Base-by-base conservation (phyloP, 2,329 filamentous ascomycete genomes). In the Ustulina deusta region DNA sequence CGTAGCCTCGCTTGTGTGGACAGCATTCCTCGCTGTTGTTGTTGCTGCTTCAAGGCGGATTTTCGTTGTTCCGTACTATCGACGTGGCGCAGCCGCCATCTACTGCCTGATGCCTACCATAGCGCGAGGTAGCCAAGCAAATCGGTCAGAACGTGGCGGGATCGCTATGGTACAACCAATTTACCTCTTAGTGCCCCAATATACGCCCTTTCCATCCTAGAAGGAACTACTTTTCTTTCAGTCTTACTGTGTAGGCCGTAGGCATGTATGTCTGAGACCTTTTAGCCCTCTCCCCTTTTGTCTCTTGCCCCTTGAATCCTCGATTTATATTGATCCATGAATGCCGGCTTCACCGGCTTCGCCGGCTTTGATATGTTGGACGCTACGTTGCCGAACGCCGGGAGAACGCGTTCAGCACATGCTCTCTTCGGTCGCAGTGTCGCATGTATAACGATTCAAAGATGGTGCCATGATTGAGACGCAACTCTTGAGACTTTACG, bases 181-280 rank as follows among this genome's bases (percentile, higher is more conserved):
- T 49, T 13, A 48, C 27, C 10, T 25, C 27, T 34, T n/a, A 15
- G n/a, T 15, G 32, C n/a, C 17, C 13, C 10, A 15, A 32, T 20
- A 15, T 17, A 38, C 29, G 32, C 27, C 15, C 20, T 44, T 56
- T 48, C 27, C 52, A 27, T 9, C 34, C 17, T 40, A 13, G 20
- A n/a, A 57, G 11, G 7, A 27, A 11, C 2, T 40, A 7, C 34
- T 40, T 36, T 20, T 22, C 46, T 44, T 34, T 25, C 25, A 42
- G 2, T 32, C 20, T 42, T 17, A n/a, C 38, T 17, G n/a, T n/a
- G 10, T 46, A 9, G 17, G 22, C 42, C 13, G 25, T 40, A 56
- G 25, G 40, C 48, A 20, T 60, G 48, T 63, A 36, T 63, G 60
- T 63, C 60, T 63, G 1, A 63, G 25, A 63, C 40, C 25, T 38